phyloP scores from a whole-genome alignment of 306 rosid species.

The Cicer yamashitae region DNA sequence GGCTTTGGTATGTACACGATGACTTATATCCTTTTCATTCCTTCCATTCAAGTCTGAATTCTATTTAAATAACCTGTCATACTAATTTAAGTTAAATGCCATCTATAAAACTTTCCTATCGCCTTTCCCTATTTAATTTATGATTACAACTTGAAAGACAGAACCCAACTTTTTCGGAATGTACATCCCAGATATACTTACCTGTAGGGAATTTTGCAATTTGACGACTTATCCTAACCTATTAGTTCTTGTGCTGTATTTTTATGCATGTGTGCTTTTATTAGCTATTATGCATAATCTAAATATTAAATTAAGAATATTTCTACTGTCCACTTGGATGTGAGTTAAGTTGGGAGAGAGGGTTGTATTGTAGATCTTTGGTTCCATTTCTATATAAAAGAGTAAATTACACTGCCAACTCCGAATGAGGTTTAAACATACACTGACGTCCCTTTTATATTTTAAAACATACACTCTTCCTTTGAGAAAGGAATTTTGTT shows the following conservation, averaged over 20 bases:
- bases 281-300: neutral
- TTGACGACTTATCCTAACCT: neutral
- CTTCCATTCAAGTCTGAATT: conserved; percentile 5
- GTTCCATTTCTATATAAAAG: conserved; percentile 1
- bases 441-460: neutral
- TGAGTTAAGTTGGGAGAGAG: neutral
- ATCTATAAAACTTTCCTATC: neutral
- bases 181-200: neutral
- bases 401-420: neutral
- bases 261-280: conserved; percentile 16
- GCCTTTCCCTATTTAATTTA: neutral
- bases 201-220: neutral
- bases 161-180: neutral
- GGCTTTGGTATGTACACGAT: conserved; percentile 42
- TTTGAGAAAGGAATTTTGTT: neutral
- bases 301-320: conserved; percentile 4
- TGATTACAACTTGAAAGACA: neutral
- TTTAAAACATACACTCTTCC: neutral
- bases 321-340: neutral
- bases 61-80: neutral
- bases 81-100: conserved; percentile 17
- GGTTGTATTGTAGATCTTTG: neutral
- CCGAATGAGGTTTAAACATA: neutral
- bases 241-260: neutral
- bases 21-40: neutral